Conservation (phyloP, 768 basidiomycete genomes). For the Collybia sordida region DNA sequence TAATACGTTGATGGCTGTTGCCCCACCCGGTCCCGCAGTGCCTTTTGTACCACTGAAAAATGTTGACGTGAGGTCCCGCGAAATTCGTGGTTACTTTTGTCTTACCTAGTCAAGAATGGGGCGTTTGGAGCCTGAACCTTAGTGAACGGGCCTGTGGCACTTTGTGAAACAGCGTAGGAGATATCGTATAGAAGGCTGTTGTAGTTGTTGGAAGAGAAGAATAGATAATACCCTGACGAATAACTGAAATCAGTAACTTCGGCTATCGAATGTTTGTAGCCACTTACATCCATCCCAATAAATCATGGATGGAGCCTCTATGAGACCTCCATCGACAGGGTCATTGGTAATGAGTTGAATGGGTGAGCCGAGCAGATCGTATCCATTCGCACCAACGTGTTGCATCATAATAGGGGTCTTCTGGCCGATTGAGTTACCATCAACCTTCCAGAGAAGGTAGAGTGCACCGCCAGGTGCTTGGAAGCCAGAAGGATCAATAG, state of each 20-base stretch:
- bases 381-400: constrained; percentile 2
- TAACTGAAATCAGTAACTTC: no score
- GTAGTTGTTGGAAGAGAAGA: constrained; percentile 6
- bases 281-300: constrained; percentile 3
- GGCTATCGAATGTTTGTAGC: not conserved
- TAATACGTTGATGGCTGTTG: constrained; percentile 3
- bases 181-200: constrained; percentile 4
- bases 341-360: constrained; percentile 3
- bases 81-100: not conserved
- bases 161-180: constrained; percentile 1
- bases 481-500: constrained; percentile 2
- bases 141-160: constrained; percentile 2
- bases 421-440: constrained; percentile 4
- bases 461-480: constrained; percentile 2
- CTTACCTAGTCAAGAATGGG: constrained; percentile 2
- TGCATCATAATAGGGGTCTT: constrained; percentile 5
- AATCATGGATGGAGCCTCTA: constrained; percentile 4
- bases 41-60: not conserved
- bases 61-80: no score
- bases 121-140: constrained; percentile 5
- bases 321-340: constrained; percentile 2
- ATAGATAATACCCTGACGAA: constrained; percentile 2
- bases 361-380: not conserved
- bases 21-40: constrained; percentile 3
- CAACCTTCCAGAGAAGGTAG: constrained; percentile 7